phyloP scores from a whole-genome alignment of 306 rosid species.

The Medicago ruthenica region DNA sequence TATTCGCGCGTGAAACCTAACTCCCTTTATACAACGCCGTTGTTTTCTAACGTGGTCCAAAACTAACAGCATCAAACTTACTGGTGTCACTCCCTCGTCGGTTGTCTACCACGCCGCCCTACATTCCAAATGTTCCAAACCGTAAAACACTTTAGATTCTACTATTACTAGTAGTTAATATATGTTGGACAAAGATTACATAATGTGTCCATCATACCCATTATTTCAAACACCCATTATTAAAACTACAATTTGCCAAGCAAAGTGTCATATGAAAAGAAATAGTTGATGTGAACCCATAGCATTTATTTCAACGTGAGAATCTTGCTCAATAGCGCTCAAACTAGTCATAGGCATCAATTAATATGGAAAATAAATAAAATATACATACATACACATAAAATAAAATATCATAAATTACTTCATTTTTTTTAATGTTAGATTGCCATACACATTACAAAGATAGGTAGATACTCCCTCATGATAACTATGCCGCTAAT shows the following conservation, averaged over 20 bases:
- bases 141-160: not conserved
- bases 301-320: not conserved
- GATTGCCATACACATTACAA: slow-evolving; percentile 33
- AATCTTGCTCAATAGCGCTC: slow-evolving; percentile 9
- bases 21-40: not conserved
- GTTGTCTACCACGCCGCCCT: slow-evolving; percentile 41
- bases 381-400: too few species aligned
- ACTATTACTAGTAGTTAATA: not conserved
- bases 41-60: slow-evolving; percentile 3
- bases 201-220: not conserved
- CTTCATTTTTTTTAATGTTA: slow-evolving; percentile 27
- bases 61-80: slow-evolving; percentile 31
- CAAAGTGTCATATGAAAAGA: too few species aligned
- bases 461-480: slow-evolving; percentile 5
- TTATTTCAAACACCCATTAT: too few species aligned
- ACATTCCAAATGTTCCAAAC: slow-evolving; percentile 28
- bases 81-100: slow-evolving; percentile 31
- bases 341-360: not conserved
- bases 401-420: not conserved
- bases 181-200: not conserved
- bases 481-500: not conserved
- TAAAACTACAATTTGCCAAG: not conserved
- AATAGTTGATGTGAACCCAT: not conserved
- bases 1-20: not conserved
- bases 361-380: not conserved